Evolutionary conservation across 1,284 basidiomycete genomes (phyloP), one percentile per base, ranked within the genome.

Genomic region (Papiliotrema laurentii): DNA sequence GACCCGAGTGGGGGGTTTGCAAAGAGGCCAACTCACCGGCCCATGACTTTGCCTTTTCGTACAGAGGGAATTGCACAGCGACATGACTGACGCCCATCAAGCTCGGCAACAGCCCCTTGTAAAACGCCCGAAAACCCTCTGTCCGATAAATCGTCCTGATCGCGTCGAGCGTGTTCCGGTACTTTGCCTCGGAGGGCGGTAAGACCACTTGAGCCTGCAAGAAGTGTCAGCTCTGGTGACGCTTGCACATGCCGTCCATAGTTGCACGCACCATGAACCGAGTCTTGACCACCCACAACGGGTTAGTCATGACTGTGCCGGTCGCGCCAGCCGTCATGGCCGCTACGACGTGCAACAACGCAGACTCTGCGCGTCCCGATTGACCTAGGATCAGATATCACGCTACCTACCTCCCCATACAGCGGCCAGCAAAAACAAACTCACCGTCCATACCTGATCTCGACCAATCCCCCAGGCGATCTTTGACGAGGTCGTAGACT

Each of bases 231-330:
- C n/a, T n/a, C 30, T 28, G 34, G 27, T 30, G 41, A n/a, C 46
- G 43, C n/a, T 27, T 18, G 16, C n/a, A 30, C 21, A 14, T 9
- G n/a, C 2, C 13, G 24, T n/a, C 24, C 44, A 34, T 16, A n/a
- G 18, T 31, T 36, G 10, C 21, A 77, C 81, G 64, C 67, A 93
- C 91, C 93, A 96, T 94, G 74, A 96, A 96, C 22, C 92, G 83
- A 19, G 92, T 96, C 77, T 96, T 96, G 71, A 97, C 91, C 36
- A 97, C 89, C 92, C 92, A 97, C 6, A 97, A 71, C 0, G 92
- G 93, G 73, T 90, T 96, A 24, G 92, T 96, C 62, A 85, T 84
- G 42, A 89, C 82, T 2, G 92, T 94, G 60, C 91, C 92, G 11
- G 85, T 79, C 7, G 88, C 90, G 19, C 93, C 92, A 1, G 92